phyloP scores from a whole-genome alignment of 768 basidiomycete species.

The Leccinum longicurvipes region DNA sequence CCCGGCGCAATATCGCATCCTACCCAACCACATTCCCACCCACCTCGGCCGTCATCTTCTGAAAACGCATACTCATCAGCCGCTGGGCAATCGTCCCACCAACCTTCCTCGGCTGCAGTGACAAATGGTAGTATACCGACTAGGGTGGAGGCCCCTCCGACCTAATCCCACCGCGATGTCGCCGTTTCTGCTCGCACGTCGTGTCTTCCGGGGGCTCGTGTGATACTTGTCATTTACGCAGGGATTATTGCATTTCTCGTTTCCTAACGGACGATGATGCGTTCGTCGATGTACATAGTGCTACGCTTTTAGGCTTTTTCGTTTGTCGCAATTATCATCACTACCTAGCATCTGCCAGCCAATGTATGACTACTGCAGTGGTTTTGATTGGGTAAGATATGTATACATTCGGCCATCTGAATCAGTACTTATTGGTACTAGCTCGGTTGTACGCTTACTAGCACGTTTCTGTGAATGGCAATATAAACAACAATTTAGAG shows the following conservation, averaged over 20 bases:
- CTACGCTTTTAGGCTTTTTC: slow-evolving; percentile 9
- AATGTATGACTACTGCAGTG: slow-evolving; percentile 7
- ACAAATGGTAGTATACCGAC: slow-evolving; percentile 38
- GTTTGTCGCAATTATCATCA: slow-evolving; percentile 12
- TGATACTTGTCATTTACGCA: slow-evolving; percentile 18
- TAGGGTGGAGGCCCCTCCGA: slow-evolving; percentile 43
- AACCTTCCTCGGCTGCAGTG: slow-evolving; percentile 30
- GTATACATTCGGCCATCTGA: not conserved
- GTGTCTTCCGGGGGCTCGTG: slow-evolving; percentile 14
- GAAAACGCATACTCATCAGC: slow-evolving; percentile 53
- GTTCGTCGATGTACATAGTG: slow-evolving; percentile 31
- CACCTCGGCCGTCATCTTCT: slow-evolving; percentile 54
- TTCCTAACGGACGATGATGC: slow-evolving; percentile 26
- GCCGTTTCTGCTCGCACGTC: slow-evolving; percentile 4
- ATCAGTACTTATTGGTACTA: not conserved
- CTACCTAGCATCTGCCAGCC: slow-evolving; percentile 15
- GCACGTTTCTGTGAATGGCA: not conserved
- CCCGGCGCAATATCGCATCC: slow-evolving; percentile 45
- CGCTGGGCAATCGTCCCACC: slow-evolving; percentile 32
- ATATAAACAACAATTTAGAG: no score
- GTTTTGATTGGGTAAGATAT: not conserved
- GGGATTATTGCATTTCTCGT: slow-evolving; percentile 23
- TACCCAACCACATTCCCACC: slow-evolving; percentile 32
- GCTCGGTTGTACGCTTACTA: not conserved
- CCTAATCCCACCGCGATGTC: slow-evolving; percentile 20